Evolutionary conservation across 768 basidiomycete species (phyloP), one percentile per base, ranked within the genome.

Genomic region (Boletus vermiculosoides): DNA sequence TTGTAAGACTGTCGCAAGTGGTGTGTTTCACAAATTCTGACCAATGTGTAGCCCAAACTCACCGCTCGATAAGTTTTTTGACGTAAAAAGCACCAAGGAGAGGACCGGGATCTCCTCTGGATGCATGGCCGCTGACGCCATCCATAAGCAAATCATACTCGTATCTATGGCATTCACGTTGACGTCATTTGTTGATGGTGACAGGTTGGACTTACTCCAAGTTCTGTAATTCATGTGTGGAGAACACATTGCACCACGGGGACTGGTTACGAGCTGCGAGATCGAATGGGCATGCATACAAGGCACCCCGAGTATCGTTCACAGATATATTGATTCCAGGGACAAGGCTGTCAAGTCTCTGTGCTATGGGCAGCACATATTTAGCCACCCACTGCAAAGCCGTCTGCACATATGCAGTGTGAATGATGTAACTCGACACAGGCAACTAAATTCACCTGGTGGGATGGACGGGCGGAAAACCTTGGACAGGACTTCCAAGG

Each of bases 201-300:
- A 44, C 6, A 15, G 23, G 6, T 25, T 5, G 52, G 37, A 61
- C 75, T 44, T 62, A 76, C 73, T 77, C 76, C 49, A 77, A 69
- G 42, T 65, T 52, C 50, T 62, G 62, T 39, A 78, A 64, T 59
- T 79, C 78, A 23, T 45, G 54, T 15, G 44, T 56, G 15, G 63
- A 64, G 67, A 80, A 79, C 45, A 68, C 71, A 37, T 59, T 60
- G 56, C 75, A 79, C 78, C 76, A 78, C 8, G 77, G 75, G 34
- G 78, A 76, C 34, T 54, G 58, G 30, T 67, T 67, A 46, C 63
- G 63, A 20, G 72, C 69, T 8, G 76, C 77, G 39, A 75, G 66
- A 60, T 77, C 76, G 51, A 74, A 78, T 39, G 76, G 75, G 46
- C 75, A 76, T 16, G 74, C 76, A 59, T 75, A 78, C 22, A 79